These are phyloP conservation scores for Cercospora canescens DNA, from an alignment of 2,329 filamentous ascomycete species.

Conservation along the genomic window DNA sequence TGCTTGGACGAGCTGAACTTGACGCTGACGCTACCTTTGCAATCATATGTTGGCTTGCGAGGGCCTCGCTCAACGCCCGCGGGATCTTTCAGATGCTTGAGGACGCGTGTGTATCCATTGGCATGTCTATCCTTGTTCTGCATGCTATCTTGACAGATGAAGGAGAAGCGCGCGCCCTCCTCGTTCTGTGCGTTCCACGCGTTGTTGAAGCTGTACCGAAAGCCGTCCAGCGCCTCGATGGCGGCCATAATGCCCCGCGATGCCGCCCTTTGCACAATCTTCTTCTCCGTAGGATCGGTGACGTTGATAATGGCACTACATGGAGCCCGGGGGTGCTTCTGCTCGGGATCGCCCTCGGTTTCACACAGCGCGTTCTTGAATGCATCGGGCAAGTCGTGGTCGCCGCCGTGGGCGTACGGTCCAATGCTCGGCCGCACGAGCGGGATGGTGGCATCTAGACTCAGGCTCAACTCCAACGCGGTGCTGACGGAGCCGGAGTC, in stretches of 20 bases:
- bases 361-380: conserved; percentile 27
- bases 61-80: conserved; percentile 24
- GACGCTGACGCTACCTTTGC: conserved; percentile 49
- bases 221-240: conserved; percentile 48
- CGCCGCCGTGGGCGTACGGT: conserved; percentile 31
- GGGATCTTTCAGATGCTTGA: conserved; percentile 29
- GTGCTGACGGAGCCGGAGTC: conserved; percentile 25
- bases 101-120: conserved; percentile 37
- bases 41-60: conserved; percentile 50
- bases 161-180: conserved; percentile 49
- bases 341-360: conserved; percentile 13
- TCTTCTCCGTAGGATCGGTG: conserved; percentile 41
- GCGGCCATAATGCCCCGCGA: conserved; percentile 47
- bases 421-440: conserved; percentile 32
- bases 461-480: conserved; percentile 28
- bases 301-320: conserved; percentile 28
- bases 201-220: conserved; percentile 52
- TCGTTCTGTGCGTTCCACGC: conserved; percentile 49
- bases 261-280: conserved; percentile 49
- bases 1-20: conserved; percentile 48
- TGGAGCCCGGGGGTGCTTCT: conserved; percentile 25
- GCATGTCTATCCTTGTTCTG: conserved; percentile 53
- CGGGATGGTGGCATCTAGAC: conserved; percentile 24
- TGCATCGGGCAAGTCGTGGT: conserved; percentile 32
- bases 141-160: conserved; percentile 53